Evolutionary conservation across 75 land plant genomes (phyloP).

Genomic region (Selaginella tamariscina): DNA sequence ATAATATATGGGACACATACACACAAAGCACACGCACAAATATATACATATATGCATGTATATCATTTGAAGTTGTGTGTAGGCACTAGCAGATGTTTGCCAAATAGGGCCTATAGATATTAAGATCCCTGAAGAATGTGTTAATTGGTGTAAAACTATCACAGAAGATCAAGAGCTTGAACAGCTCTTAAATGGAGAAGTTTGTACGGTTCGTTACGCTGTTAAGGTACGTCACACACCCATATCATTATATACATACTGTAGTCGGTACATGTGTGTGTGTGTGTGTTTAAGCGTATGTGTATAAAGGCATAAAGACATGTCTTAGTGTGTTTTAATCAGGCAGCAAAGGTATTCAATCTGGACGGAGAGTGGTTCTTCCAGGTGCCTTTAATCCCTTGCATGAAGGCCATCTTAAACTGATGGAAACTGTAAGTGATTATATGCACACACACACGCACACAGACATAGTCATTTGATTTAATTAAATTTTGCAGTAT

Average conservation of each 20-base stretch:
- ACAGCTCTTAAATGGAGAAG: slow-evolving; percentile 55
- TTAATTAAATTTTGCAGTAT: slow-evolving; percentile 28
- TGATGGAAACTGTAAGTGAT: slow-evolving; percentile 68
- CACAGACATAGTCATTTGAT: background rate
- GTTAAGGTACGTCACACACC: slow-evolving; percentile 30
- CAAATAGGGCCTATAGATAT: slow-evolving; percentile 34
- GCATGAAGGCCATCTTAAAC: slow-evolving; percentile 86
- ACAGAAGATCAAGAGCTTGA: slow-evolving; percentile 57
- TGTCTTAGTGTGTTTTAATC: too few relatives aligned
- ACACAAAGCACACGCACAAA: too few relatives aligned
- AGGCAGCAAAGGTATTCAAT: background rate
- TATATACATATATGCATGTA: background rate
- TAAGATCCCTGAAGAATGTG: slow-evolving; percentile 34
- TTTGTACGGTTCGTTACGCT: slow-evolving; percentile 61
- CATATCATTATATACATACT: too few relatives aligned
- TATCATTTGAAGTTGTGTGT: background rate
- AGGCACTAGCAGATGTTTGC: slow-evolving; percentile 79
- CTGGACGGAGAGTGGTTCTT: slow-evolving; percentile 54
- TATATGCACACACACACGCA: too few relatives aligned
- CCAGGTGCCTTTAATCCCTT: slow-evolving; percentile 91
- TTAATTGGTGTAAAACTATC: slow-evolving; percentile 27
- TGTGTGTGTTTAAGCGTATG: background rate
- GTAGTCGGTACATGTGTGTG: too few relatives aligned
- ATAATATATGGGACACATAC: too few relatives aligned
- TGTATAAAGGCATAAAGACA: background rate